A percentile compares a stretch with the other conserved stretches of the same genome.
phyloP scores from a whole-genome alignment of 192 early-diverging fungal species.

The Kappamyces sp. region DNA sequence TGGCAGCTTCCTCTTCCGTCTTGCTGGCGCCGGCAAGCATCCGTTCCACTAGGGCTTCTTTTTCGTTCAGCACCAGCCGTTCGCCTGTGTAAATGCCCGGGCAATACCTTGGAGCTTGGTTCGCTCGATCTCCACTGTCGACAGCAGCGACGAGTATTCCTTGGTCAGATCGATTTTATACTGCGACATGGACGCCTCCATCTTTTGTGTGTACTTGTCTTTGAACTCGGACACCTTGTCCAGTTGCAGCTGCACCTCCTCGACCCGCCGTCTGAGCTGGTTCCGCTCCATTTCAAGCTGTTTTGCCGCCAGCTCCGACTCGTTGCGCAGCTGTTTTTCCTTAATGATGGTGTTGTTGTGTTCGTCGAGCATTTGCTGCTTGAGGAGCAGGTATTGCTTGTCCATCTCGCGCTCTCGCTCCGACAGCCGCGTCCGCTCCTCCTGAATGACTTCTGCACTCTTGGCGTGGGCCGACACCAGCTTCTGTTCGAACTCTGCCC shows the following conservation, averaged over 20 bases:
- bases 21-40: slow-evolving; percentile 6
- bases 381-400: slow-evolving; percentile 26
- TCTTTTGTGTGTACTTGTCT: slow-evolving; percentile 34
- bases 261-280: slow-evolving; percentile 19
- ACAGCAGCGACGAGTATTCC: slow-evolving; percentile 28
- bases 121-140: slow-evolving; percentile 33
- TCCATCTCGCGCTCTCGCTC: slow-evolving; percentile 39
- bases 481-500: slow-evolving; percentile 21
- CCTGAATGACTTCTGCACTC: slow-evolving; percentile 15
- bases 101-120: slow-evolving; percentile 30
- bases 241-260: slow-evolving; percentile 27
- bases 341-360: slow-evolving; percentile 26
- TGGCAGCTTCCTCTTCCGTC: slow-evolving; percentile 9
- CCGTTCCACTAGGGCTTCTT: slow-evolving; percentile 3
- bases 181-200: slow-evolving; percentile 39
- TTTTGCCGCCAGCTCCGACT: slow-evolving; percentile 35
- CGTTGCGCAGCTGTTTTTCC: slow-evolving; percentile 28
- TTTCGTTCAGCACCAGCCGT: slow-evolving; percentile 1
- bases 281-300: slow-evolving; percentile 27
- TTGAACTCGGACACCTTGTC: slow-evolving; percentile 27
- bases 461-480: slow-evolving; percentile 21
- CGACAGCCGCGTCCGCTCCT: slow-evolving; percentile 18
- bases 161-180: slow-evolving; percentile 42
- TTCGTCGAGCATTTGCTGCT: slow-evolving; percentile 35
- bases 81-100: slow-evolving; percentile 1